phyloP scores from a whole-genome alignment of 2,329 filamentous ascomycete genomes.

The Corinectria fuckeliana region DNA sequence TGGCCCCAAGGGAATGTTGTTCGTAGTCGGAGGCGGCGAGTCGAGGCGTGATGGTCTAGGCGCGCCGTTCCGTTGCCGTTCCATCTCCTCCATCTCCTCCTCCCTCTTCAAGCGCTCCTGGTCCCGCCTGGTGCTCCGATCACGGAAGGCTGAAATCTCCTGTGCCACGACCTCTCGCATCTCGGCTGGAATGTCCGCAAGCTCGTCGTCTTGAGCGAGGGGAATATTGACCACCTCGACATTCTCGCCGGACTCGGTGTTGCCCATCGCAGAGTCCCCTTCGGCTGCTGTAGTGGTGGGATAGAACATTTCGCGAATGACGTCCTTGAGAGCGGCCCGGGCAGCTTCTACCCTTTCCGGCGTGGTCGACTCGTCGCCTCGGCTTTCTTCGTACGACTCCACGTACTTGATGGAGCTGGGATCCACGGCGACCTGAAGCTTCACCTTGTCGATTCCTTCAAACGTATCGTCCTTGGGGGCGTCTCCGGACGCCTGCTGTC shows the following conservation, averaged over 20 bases:
- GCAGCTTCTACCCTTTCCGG: constrained; percentile 75
- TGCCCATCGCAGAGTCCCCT: constrained; percentile 74
- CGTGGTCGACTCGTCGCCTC: constrained; percentile 64
- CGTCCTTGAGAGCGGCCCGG: constrained; percentile 69
- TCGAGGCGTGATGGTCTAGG: constrained; percentile 70
- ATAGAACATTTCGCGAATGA: constrained; percentile 75
- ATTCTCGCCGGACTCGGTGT: constrained; percentile 66
- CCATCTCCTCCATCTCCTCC: constrained; percentile 89
- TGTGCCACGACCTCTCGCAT: constrained; percentile 94
- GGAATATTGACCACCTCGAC: constrained; percentile 91
- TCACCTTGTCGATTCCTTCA: constrained; percentile 70
- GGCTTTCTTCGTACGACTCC: constrained; percentile 76
- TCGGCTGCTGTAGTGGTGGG: constrained; percentile 62
- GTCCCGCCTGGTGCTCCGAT: constrained; percentile 87
- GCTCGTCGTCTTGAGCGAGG: constrained; percentile 85
- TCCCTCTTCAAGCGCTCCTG: constrained; percentile 86
- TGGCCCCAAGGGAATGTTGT: constrained; percentile 52
- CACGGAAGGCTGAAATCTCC: constrained; percentile 93
- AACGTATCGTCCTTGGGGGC: constrained; percentile 53
- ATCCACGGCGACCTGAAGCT: constrained; percentile 78
- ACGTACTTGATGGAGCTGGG: constrained; percentile 83
- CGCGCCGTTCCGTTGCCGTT: constrained; percentile 74
- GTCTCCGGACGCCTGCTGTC: constrained; percentile 63
- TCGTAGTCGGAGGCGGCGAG: constrained; percentile 74
- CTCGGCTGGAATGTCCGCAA: constrained; percentile 93